Conservation (phyloP, 1,284 basidiomycete species). For the Apiotrichum montevideense region DNA sequence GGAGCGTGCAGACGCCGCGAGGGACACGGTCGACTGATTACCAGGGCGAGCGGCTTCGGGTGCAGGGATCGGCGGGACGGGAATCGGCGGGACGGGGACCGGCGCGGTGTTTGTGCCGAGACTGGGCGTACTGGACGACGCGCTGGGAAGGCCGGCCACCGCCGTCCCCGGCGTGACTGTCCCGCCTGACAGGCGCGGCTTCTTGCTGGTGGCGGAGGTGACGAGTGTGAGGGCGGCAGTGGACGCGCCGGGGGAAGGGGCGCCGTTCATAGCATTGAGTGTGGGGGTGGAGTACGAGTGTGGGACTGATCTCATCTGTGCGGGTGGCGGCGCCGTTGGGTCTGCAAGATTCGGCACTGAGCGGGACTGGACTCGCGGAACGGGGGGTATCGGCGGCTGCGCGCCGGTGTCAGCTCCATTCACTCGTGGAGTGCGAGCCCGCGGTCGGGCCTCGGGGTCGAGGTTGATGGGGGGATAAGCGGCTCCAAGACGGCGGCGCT, state of each 20-base stretch:
- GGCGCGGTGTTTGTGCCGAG: too few relatives aligned
- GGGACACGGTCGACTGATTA: neutral
- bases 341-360: neutral
- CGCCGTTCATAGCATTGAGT: neutral
- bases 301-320: too few relatives aligned
- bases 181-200: neutral
- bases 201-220: neutral
- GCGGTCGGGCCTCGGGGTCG: neutral
- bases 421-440: neutral
- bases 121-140: too few relatives aligned
- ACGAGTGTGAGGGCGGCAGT: neutral
- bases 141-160: too few relatives aligned
- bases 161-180: too few relatives aligned
- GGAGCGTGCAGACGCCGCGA: neutral
- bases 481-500: neutral
- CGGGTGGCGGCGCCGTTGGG: neutral
- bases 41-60: too few relatives aligned
- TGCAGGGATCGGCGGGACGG: too few relatives aligned
- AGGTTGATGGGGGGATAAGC: neutral
- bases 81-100: too few relatives aligned
- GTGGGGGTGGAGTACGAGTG: neutral
- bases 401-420: neutral
- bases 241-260: neutral
- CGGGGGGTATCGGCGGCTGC: neutral
- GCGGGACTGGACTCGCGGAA: too few relatives aligned